phyloP scores from a whole-genome alignment of 225 moss, liverwort and hornwort genomes.

The Physcomitrellopsis africana region DNA sequence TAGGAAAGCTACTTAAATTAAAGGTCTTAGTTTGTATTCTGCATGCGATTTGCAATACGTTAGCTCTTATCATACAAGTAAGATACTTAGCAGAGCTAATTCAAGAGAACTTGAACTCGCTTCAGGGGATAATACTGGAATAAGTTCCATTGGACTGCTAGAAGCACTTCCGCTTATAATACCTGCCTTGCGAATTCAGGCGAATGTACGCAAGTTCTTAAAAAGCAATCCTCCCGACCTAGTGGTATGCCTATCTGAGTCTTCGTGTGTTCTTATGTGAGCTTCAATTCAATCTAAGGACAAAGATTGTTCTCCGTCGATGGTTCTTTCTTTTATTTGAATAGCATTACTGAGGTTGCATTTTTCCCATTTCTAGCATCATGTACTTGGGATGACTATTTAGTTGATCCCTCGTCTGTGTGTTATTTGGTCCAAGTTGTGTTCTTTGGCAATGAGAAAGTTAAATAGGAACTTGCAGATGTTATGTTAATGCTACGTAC shows the following conservation, averaged over 20 bases:
- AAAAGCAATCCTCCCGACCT: slow-evolving; percentile 52
- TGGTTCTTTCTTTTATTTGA: not conserved
- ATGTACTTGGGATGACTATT: not conserved
- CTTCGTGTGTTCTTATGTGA: not conserved
- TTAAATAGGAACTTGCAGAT: slow-evolving; percentile 12
- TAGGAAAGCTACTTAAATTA: not conserved
- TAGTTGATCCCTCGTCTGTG: not conserved
- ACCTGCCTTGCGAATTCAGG: slow-evolving; percentile 62
- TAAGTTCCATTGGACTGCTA: slow-evolving; percentile 81
- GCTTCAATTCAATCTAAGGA: not conserved
- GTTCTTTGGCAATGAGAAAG: not conserved
- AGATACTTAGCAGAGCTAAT: not conserved
- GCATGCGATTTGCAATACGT: not conserved
- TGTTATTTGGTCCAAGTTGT: not conserved
- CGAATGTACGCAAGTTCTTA: slow-evolving; percentile 47
- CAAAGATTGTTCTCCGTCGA: not conserved
- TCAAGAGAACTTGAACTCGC: slow-evolving; percentile 3
- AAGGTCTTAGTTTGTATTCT: not conserved
- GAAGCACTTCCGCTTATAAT: slow-evolving; percentile 75
- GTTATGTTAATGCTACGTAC: not conserved
- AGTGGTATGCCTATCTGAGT: slow-evolving; percentile 38
- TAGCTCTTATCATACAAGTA: slow-evolving; percentile 16
- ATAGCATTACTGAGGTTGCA: not conserved
- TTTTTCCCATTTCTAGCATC: not conserved
- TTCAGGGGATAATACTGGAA: slow-evolving; percentile 78